Base-by-base conservation (phyloP, 2,329 filamentous ascomycete species). In the Taxawa tesnikishii region DNA sequence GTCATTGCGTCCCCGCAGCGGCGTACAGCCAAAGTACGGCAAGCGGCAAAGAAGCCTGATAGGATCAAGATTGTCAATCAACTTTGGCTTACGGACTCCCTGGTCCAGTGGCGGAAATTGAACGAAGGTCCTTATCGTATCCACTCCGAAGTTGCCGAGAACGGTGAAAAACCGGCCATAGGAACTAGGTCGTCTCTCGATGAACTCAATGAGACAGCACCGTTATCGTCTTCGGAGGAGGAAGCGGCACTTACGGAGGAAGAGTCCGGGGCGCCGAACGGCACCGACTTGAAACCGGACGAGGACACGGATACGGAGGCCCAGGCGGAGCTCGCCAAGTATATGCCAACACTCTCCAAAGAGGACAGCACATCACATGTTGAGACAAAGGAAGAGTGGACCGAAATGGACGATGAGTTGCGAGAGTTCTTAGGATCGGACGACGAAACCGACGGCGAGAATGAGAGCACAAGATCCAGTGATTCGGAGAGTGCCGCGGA, bases 21-120 rank as follows among this genome's bases (percentile, higher is more conserved):
- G 15, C 76, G 87, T 14, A 96, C 90, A 0, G 79, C 83, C 32
- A 98, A 98, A 58, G 84, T 96, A 26, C 79, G 83, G 29, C 79
- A 87, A 54, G 90, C 90, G 0, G 78, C 82, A 10, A 75, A 77
- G 41, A 80, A 84, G 34, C 67, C 79, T 0, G 73, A 75, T 11
- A 42, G 50, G 31, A 82, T 96, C 55, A 87, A 85, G 53, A 93
- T 98, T 37, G 90, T 98, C 29, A 85, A 79, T 44, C 81, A 85
- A 32, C 75, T 83, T 46, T 98, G 90, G 90, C 73, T 98, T 17
- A 69, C 78, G 18, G 80, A 87, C 43, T 92, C 79, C 34, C 74
- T 96, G 41, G 79, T 75, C 15, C 79, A 80, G 52, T 98, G 90
- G 90, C 67, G 71, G 40, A 77, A 73, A 35, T 63, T 92, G 8